phyloP scores from a whole-genome alignment of 2,329 filamentous ascomycete species.

The Colletotrichum truncatum region DNA sequence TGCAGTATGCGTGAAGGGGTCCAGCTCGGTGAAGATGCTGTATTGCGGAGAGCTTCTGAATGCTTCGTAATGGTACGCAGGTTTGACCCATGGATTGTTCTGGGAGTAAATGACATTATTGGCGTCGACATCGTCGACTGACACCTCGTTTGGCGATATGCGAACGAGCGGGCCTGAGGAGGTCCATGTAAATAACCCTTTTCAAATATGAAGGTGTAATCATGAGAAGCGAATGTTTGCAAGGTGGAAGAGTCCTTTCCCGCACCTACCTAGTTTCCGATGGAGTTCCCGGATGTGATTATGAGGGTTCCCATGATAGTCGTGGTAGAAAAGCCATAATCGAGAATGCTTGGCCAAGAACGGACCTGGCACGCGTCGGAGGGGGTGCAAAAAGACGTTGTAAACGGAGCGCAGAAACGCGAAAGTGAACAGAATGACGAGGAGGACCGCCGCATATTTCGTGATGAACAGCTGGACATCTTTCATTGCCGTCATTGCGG shows the following conservation, averaged over 20 bases:
- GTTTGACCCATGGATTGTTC: constrained; percentile 8
- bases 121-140: not conserved
- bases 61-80: constrained; percentile 7
- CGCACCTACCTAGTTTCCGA: constrained; percentile 8
- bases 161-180: constrained; percentile 3
- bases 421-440: not conserved
- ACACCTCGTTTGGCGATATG: constrained; percentile 21
- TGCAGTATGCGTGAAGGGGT: not conserved
- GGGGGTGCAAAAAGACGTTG: constrained; percentile 4
- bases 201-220: not conserved
- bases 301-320: constrained; percentile 1
- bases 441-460: not conserved
- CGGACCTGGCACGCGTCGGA: constrained; percentile 6
- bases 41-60: constrained; percentile 2
- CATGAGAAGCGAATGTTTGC: not conserved
- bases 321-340: constrained; percentile 15
- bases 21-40: constrained; percentile 19
- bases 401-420: not conserved
- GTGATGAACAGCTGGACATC: not conserved
- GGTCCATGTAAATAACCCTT: not conserved
- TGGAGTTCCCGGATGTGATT: constrained; percentile 1
- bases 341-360: constrained; percentile 11
- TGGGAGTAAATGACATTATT: constrained; percentile 8
- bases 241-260: no score
- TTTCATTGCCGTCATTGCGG: not conserved